Conservation (phyloP, 805 yeast genomes). For the Kluyveromyces nonfermentans region DNA sequence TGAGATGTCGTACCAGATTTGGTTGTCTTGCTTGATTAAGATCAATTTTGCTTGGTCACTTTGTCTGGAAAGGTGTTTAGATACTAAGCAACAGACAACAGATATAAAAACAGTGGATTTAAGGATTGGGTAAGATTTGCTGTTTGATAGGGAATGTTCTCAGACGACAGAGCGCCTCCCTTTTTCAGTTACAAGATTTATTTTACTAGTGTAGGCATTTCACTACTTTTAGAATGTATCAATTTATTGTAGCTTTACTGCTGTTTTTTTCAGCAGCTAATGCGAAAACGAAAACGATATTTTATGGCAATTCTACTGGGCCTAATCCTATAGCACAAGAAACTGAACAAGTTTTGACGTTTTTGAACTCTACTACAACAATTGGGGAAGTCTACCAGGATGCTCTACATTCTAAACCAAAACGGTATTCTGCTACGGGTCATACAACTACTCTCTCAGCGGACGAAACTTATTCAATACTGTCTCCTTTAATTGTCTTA, state of each 20-base stretch:
- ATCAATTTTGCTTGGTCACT: neutral
- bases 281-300: neutral
- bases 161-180: too few species aligned
- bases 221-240: neutral
- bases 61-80: neutral
- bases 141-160: too few species aligned
- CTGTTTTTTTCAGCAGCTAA: neutral
- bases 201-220: too few species aligned
- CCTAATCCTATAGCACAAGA: slow-evolving; percentile 1
- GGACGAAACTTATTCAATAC: neutral
- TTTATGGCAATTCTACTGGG: neutral
- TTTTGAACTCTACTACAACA: slow-evolving; percentile 2
- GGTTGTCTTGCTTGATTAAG: neutral
- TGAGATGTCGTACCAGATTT: neutral
- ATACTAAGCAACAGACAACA: neutral
- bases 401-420: slow-evolving; percentile 1
- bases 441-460: neutral
- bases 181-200: neutral
- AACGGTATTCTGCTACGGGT: slow-evolving; percentile 5
- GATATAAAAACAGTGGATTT: neutral
- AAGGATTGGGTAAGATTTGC: too few species aligned
- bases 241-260: neutral
- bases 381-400: slow-evolving; percentile 8
- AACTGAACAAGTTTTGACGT: neutral
- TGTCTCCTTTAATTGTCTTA: neutral